Conservation (phyloP, 768 basidiomycete genomes). For the Agaricus blazei region DNA sequence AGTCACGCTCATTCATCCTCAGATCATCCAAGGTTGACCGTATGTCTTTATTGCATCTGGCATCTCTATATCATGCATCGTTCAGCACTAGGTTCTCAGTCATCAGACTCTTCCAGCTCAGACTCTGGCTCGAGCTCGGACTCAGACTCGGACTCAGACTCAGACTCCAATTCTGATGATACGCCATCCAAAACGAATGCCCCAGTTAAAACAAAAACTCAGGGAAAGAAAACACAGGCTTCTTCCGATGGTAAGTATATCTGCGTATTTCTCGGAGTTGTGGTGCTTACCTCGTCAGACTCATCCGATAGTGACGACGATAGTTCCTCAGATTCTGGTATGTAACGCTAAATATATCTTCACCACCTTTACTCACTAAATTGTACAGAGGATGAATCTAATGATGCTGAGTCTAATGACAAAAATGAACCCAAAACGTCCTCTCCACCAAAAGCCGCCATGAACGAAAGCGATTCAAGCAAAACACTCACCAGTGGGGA, state of each 20-base stretch:
- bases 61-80: background rate
- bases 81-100: constrained; percentile 4
- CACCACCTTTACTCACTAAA: constrained; percentile 6
- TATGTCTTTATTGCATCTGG: background rate
- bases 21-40: background rate
- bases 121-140: constrained; percentile 20
- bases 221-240: constrained; percentile 1
- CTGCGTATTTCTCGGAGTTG: too few species aligned
- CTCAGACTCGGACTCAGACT: constrained; percentile 18
- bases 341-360: background rate
- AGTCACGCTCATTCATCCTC: constrained; percentile 8
- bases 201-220: background rate
- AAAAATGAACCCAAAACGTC: constrained; percentile 11
- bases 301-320: background rate
- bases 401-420: constrained; percentile 18
- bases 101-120: constrained; percentile 8
- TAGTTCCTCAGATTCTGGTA: background rate
- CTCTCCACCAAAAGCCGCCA: constrained; percentile 3
- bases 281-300: background rate
- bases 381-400: constrained; percentile 28
- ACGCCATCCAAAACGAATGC: background rate
- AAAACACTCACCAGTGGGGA: constrained; percentile 22
- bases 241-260: background rate
- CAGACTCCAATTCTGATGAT: constrained; percentile 10
- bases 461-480: constrained; percentile 31